Evolutionary conservation across 2,329 filamentous ascomycete species (phyloP), one percentile per base, ranked within the genome.

Genomic region (Cladosporium colombiae): DNA sequence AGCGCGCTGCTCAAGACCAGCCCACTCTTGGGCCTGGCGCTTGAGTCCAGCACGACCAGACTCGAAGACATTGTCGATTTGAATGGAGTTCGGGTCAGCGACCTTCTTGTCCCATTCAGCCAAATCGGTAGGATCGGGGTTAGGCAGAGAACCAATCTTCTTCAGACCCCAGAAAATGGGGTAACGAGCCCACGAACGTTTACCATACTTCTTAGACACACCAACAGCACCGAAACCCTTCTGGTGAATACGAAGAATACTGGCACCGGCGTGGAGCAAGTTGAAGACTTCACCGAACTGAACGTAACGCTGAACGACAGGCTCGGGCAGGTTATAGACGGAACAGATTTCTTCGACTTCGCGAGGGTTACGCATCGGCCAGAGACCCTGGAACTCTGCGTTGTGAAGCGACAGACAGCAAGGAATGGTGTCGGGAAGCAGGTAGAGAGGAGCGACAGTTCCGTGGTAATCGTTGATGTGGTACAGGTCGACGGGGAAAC

Each of bases 251-350:
- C 88, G 84, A 11, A 90, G 81, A 69, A 89, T 89, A 68, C 85
- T 88, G 23, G 85, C 85, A 64, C 85, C 88, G n/a, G 86, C 86
- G 74, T 90, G 88, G 7, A 90, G 79, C 62, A 90, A 79, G 73
- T 90, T 90, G 80, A 90, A 89, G 13, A 90, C 85, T 68, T 89
- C 87, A 55, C 88, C 88, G 69, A 89, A 90, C 68, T 90, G 88
- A 8, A 89, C 84, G 72, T 89, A 89, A 50, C 83, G 82, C 60
- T 82, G 80, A 10, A 86, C 87, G 37, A 86, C 77, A 10, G 87
- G 82, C 13, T 83, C 75, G 16, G 83, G 80, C 27, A 90, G 78
- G 69, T 89, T 89, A 77, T 88, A 90, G 37, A 89, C 86, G 4
- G 82, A 81, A 74, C 86, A 89, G 4, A 90, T 86, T 74, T 90